These are phyloP conservation scores for Candida rishiriensis DNA, from an alignment of 805 yeast genomes.

Conservation along the genomic window DNA sequence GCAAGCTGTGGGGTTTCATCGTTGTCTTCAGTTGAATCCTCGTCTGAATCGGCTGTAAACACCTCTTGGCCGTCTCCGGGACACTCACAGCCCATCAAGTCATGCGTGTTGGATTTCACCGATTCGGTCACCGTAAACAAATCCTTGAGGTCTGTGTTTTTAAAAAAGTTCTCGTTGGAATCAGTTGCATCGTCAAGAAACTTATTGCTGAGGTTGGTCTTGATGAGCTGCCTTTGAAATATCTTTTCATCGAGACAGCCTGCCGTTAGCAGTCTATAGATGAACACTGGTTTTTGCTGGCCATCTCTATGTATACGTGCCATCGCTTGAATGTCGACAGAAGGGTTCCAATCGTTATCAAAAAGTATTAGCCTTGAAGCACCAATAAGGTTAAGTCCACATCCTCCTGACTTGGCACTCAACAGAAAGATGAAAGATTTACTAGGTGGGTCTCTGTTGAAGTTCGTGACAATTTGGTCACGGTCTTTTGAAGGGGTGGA, in stretches of 20 bases:
- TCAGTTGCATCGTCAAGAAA: constrained; percentile 44
- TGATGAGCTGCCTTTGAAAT: constrained; percentile 84
- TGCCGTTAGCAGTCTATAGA: constrained; percentile 78
- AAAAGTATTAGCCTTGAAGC: constrained; percentile 81
- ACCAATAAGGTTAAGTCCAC: constrained; percentile 85
- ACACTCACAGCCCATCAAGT: constrained; percentile 62
- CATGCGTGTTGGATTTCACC: constrained; percentile 70
- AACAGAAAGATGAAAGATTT: constrained; percentile 62
- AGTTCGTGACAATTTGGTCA: constrained; percentile 59
- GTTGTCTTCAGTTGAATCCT: constrained; percentile 15
- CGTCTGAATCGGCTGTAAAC: constrained; percentile 20
- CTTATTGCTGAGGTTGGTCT: constrained; percentile 70
- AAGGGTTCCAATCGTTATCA: constrained; percentile 98
- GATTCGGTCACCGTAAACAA: constrained; percentile 56
- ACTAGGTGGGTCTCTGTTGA: constrained; percentile 46
- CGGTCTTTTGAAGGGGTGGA: constrained; percentile 66
- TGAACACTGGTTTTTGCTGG: constrained; percentile 69
- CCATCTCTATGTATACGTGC: constrained; percentile 95
- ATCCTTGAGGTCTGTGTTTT: constrained; percentile 63
- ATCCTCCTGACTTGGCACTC: constrained; percentile 91
- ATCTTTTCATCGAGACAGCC: constrained; percentile 95
- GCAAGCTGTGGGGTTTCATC: constrained; percentile 6
- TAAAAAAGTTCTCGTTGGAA: constrained; percentile 63
- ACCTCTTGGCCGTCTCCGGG: constrained; percentile 44
- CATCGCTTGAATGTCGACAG: constrained; percentile 90